These are phyloP conservation scores for Euclidium syriacum DNA, from an alignment of 345 rosid species.

Conservation along the genomic window DNA sequence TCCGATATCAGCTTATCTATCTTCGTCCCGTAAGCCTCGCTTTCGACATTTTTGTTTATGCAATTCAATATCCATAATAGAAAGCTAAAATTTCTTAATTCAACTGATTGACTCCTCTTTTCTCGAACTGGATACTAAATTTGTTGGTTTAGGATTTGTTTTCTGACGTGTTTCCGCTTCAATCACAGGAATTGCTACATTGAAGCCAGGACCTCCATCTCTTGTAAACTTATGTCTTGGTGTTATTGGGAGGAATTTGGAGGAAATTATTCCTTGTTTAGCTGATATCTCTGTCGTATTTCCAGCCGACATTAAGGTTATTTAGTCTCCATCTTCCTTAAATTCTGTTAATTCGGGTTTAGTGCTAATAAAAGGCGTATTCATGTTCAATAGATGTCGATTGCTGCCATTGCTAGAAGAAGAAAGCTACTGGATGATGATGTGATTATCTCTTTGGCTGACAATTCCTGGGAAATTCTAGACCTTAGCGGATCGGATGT, in stretches of 20 bases:
- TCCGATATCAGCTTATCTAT: slow-evolving; percentile 11
- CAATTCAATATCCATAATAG: background rate
- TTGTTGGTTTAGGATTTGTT: background rate
- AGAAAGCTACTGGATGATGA: slow-evolving; percentile 58
- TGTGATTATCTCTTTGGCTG: slow-evolving; percentile 59
- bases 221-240: slow-evolving; percentile 73
- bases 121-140: background rate
- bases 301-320: slow-evolving; percentile 73
- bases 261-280: slow-evolving; percentile 61
- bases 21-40: slow-evolving; percentile 39
- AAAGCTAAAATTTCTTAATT: background rate
- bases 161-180: slow-evolving; percentile 2
- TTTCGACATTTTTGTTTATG: background rate
- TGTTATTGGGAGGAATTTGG: slow-evolving; percentile 74
- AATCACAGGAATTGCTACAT: slow-evolving; percentile 28
- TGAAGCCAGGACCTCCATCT: slow-evolving; percentile 51
- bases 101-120: background rate
- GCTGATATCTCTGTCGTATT: slow-evolving; percentile 50
- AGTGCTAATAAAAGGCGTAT: background rate
- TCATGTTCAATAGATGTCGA: slow-evolving; percentile 41
- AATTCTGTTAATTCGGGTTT: background rate
- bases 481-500: slow-evolving; percentile 80
- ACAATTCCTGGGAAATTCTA: slow-evolving; percentile 76
- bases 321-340: background rate
- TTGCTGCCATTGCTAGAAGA: slow-evolving; percentile 83